Evolutionary conservation across 768 basidiomycete genomes (phyloP).

Genomic region (Phanerochaete sordida): DNA sequence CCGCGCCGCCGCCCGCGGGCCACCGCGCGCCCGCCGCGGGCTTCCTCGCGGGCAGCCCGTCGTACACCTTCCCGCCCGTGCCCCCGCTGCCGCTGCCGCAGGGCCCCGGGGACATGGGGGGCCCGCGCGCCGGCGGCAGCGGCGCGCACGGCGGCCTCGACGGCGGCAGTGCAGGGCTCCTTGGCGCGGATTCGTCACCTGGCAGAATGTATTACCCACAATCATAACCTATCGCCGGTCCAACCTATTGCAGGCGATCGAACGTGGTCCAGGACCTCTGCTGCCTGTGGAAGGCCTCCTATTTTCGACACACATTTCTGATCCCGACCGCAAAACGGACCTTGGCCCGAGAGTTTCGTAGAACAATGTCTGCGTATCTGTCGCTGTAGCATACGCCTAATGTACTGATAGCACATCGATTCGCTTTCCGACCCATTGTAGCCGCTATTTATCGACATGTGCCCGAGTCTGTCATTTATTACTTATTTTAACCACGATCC

Average conservation of each 20-base stretch:
- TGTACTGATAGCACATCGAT: conserved; percentile 4
- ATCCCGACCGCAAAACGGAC: not conserved
- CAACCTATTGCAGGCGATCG: not conserved
- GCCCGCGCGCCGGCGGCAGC: not conserved
- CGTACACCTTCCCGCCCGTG: not conserved
- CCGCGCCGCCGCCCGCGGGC: conserved; percentile 1
- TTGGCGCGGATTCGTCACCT: not conserved
- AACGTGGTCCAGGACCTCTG: not conserved
- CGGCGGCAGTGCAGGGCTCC: not conserved
- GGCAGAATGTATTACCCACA: not conserved
- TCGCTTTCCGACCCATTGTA: conserved; percentile 1
- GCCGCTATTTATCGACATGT: conserved; percentile 10
- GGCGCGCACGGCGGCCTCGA: not conserved
- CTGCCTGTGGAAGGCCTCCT: not conserved
- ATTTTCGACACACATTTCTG: not conserved
- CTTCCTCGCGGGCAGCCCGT: not conserved
- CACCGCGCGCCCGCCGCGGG: not conserved
- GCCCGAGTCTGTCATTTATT: not conserved
- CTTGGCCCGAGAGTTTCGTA: not conserved
- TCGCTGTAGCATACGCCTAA: conserved; percentile 10
- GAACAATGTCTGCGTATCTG: not conserved
- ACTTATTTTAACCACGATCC: conserved; percentile 6
- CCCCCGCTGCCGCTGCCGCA: conserved; percentile 1
- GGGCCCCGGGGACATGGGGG: not conserved
- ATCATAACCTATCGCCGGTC: not conserved